Percentiles rank a stretch among this genome's conserved stretches.
phyloP scores from a whole-genome alignment of 257 asterid species.

The Thymus quinquecostatus region DNA sequence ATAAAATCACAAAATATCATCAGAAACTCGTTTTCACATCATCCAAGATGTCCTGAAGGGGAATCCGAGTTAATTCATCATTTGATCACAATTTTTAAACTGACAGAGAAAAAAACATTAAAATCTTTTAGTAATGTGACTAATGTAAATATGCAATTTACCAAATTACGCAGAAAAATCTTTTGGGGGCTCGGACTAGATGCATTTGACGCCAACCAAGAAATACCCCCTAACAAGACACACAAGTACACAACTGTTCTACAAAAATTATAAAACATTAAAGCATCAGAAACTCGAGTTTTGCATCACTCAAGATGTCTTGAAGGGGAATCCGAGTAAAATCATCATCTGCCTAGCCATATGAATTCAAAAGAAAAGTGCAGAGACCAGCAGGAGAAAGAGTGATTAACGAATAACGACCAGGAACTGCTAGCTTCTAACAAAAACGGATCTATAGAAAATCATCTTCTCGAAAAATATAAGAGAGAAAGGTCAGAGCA shows the following conservation, averaged over 20 bases:
- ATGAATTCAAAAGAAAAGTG: neutral
- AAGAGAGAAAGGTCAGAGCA: too few relatives aligned
- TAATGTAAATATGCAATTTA: neutral
- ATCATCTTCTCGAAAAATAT: too few relatives aligned
- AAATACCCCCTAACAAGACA: too few relatives aligned
- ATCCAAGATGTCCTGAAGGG: slow-evolving; percentile 4
- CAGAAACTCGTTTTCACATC: neutral
- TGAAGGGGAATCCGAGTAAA: slow-evolving; percentile 4
- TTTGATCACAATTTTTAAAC: too few relatives aligned
- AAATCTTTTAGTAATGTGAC: too few relatives aligned
- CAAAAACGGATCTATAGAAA: too few relatives aligned
- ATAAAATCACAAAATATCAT: neutral
- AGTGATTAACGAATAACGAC: too few relatives aligned
- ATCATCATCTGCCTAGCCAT: neutral
- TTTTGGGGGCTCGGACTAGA: neutral
- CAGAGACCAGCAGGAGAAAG: too few relatives aligned
- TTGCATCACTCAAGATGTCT: neutral
- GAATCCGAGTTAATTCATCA: neutral
- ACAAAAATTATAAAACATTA: neutral
- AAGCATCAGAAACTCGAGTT: neutral
- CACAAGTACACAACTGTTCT: too few relatives aligned
- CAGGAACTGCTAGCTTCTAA: too few relatives aligned
- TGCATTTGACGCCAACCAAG: too few relatives aligned
- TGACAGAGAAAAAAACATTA: too few relatives aligned
- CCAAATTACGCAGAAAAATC: neutral